These are phyloP conservation scores for Salix viminalis DNA, from an alignment of 345 rosid species.

Conservation along the genomic window DNA sequence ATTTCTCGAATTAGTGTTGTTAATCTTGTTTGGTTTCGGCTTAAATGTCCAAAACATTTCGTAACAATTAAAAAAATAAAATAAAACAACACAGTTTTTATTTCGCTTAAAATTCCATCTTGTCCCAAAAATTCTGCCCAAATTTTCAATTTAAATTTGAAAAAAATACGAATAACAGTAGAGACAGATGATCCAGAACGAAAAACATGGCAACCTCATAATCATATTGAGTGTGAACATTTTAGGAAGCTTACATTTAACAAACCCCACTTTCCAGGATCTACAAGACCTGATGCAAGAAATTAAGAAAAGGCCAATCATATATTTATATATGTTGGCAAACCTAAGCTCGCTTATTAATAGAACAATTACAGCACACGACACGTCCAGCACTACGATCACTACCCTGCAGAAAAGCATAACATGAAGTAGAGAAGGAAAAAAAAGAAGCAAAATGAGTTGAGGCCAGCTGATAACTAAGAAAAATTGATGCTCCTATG, in stretches of 20 bases:
- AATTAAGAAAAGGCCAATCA: background rate
- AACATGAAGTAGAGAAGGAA: background rate
- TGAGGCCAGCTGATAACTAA: background rate
- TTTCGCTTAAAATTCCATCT: no score
- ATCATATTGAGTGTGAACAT: no score
- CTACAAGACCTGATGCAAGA: background rate
- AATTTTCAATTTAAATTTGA: no score
- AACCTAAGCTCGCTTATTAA: background rate
- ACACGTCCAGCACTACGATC: background rate
- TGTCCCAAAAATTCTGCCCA: no score
- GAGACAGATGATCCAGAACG: no score
- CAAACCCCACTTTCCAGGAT: background rate
- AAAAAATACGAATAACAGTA: no score
- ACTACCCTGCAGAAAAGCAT: background rate
- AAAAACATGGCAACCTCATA: no score
- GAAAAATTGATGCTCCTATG: constrained; percentile 28
- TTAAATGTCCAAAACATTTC: no score
- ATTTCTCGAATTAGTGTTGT: no score
- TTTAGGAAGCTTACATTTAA: background rate
- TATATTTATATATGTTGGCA: background rate
- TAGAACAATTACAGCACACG: background rate
- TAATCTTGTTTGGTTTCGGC: no score
- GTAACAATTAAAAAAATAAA: no score
- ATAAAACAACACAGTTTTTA: no score
- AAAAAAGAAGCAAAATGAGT: background rate